phyloP scores from a whole-genome alignment of 1,284 basidiomycete genomes.

The Ceratobasidium sp. region DNA sequence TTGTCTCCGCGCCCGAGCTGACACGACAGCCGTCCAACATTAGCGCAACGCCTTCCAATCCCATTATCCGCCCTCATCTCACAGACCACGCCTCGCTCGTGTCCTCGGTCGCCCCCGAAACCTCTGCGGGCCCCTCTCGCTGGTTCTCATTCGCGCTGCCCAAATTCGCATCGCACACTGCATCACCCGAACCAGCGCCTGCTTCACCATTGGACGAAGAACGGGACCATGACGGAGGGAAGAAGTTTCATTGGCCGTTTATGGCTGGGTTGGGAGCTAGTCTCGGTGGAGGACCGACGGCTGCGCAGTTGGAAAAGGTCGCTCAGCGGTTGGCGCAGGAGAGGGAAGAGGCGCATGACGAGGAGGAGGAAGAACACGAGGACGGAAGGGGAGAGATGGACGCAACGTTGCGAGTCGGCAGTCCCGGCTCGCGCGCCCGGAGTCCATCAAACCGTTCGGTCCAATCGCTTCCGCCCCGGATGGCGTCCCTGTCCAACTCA shows the following conservation, averaged over 20 bases:
- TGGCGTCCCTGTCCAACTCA: neutral
- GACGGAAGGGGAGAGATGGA: neutral
- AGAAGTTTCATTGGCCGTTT: slow-evolving; percentile 45
- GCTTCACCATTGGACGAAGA: slow-evolving; percentile 30
- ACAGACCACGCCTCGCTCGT: slow-evolving; percentile 42
- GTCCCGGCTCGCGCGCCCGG: neutral
- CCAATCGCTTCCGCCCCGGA: slow-evolving; percentile 16
- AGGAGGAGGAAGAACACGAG: neutral
- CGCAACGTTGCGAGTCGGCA: neutral
- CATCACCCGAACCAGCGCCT: neutral
- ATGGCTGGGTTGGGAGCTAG: slow-evolving; percentile 38
- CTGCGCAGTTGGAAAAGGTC: slow-evolving; percentile 37
- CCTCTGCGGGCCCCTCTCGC: slow-evolving; percentile 14
- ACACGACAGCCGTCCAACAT: slow-evolving; percentile 3
- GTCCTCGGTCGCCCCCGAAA: slow-evolving; percentile 22
- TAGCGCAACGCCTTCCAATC: slow-evolving; percentile 7
- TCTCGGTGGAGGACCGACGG: slow-evolving; percentile 34
- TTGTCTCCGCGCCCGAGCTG: slow-evolving; percentile 19
- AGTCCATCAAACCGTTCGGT: slow-evolving; percentile 19
- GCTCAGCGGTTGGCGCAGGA: slow-evolving; percentile 22
- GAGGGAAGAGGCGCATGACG: neutral
- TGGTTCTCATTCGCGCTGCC: slow-evolving; percentile 42
- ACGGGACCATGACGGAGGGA: slow-evolving; percentile 37
- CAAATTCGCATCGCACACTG: neutral
- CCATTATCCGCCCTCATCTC: slow-evolving; percentile 11